A percentile compares a stretch with the other conserved stretches of the same genome.
Evolutionary conservation across 768 basidiomycete genomes (phyloP).

Genomic region (Panellus pusillus): DNA sequence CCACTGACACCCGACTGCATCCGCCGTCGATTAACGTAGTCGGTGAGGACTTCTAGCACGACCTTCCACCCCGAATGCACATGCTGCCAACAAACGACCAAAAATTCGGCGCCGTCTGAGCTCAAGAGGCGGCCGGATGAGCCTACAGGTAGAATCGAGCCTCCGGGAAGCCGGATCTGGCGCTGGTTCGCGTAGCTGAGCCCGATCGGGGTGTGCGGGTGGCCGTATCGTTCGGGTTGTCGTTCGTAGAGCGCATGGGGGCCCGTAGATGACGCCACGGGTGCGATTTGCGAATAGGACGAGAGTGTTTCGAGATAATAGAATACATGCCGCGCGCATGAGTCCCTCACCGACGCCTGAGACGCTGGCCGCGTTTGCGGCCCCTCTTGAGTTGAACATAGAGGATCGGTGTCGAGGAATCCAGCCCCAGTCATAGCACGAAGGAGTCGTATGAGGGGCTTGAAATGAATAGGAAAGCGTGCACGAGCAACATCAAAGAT

Average conservation of each 20-base stretch:
- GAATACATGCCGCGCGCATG: slow-evolving; percentile 70
- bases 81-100: slow-evolving; percentile 79
- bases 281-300: slow-evolving; percentile 74
- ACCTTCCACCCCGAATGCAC: slow-evolving; percentile 86
- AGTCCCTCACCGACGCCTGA: slow-evolving; percentile 45
- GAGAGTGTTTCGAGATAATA: slow-evolving; percentile 72
- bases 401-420: slow-evolving; percentile 71
- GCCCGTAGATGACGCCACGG: slow-evolving; percentile 59
- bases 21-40: slow-evolving; percentile 65
- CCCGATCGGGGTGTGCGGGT: slow-evolving; percentile 46
- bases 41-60: slow-evolving; percentile 75
- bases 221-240: slow-evolving; percentile 59
- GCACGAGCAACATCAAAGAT: slow-evolving; percentile 81
- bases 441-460: slow-evolving; percentile 67
- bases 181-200: slow-evolving; percentile 64
- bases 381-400: slow-evolving; percentile 44
- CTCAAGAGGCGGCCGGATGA: slow-evolving; percentile 73
- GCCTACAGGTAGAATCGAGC: slow-evolving; percentile 64
- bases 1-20: slow-evolving; percentile 41
- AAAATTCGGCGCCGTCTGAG: slow-evolving; percentile 64
- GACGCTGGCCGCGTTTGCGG: slow-evolving; percentile 16
- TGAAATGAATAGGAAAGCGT: slow-evolving; percentile 80
- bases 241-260: slow-evolving; percentile 73
- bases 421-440: slow-evolving; percentile 77
- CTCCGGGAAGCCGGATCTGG: slow-evolving; percentile 74